Base-by-base conservation (phyloP, 371 early-diverging fungal species). In the Mucor indicus region DNA sequence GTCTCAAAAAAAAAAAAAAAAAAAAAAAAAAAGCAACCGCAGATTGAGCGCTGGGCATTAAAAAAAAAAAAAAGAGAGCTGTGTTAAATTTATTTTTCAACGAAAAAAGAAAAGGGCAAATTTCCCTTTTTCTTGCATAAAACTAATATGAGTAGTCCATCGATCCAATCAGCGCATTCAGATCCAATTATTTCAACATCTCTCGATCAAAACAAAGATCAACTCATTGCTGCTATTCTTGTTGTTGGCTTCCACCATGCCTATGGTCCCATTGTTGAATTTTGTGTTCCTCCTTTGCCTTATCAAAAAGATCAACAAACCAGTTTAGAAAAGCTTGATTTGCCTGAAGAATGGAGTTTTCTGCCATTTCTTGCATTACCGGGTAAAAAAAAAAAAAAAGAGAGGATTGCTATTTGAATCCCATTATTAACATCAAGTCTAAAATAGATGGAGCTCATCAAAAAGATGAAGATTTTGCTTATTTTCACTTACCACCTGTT, bases 401-500 rank as follows among this genome's bases (percentile, higher is more conserved):
- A 29, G 12, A 29, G 12, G 30, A 29, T 6, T 29, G 30, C 12
- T 29, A 29, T 29, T 29, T 8, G 6, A 29, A 12, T 12, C 30
- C 30, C 30, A 29, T 29, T 29, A 29, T 8, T 29, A 29, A 6
- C 30, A 29, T 29, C 12, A 29, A n/a, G n/a, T n/a, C n/a, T n/a
- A 25, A 64, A 4, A 23, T 57, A 83, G 92, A 91, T 48, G 92
- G 92, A 10, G 89, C 89, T 4, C 92, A 91, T 62, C 87, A 87
- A 65, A 77, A 78, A 54, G 88, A 87, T 38, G 89, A 90, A 52
- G 92, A 90, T 51, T 87, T 90, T 56, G 83, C 88, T 1, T 91
- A 90, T 55, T 91, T 91, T 49, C 92, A 91, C 62, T 69, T 91
- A 11, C 90, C 92, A 24, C 89, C 92, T 23, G 80, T 89, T 7